Evolutionary conservation across 129 eudicot genomes (phyloP), one percentile per base, ranked within the genome.

Genomic region (Flaveria brownii): DNA sequence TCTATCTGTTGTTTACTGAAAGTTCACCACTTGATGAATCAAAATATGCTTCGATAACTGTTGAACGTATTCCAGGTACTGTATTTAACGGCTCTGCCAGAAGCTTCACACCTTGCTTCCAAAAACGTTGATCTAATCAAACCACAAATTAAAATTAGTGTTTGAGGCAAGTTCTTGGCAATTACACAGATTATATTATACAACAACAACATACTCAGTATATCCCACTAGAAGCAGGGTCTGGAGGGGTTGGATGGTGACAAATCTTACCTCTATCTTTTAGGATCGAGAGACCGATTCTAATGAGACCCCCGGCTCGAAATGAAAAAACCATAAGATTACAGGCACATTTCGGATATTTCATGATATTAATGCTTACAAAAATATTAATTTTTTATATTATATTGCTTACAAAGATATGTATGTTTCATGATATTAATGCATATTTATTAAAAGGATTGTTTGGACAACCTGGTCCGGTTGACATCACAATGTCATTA

Each of bases 91-190:
- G 96, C 59, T 80, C 78, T 9, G 73, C 77, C 47, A 91, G 30
- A 17, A 94, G 96, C 83, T 94, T 91, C 56, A 94, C 90, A 2
- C 87, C 98, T 87, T 94, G 98, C 88, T 87, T 94, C 97, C 96
- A 91, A 61, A 84, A 64, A 84, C 93, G 82, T 83, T 86, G 78
- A 84, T 94, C 98, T 91, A 78, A 68, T 78, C 16, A 76, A 66
- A 16, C 16, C 74, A 26, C 20, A 45, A 55, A 18, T 22, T 60
- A 33, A 1, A 30, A 49, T 36, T 2, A 1, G 2, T 45, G 1
- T n/a, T 15, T 5, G 10, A 62, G 47, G 33, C 17, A 55, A 4
- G 23, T 18, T 9, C 17, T 22, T 33, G 16, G 16, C 28, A 28
- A 55, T 26, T 6, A 5, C 69, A 41, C 15, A 60, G 45, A 17